Evolutionary conservation across 768 basidiomycete species (phyloP), one percentile per base, ranked within the genome.

Genomic region (Amanita jacksonii): DNA sequence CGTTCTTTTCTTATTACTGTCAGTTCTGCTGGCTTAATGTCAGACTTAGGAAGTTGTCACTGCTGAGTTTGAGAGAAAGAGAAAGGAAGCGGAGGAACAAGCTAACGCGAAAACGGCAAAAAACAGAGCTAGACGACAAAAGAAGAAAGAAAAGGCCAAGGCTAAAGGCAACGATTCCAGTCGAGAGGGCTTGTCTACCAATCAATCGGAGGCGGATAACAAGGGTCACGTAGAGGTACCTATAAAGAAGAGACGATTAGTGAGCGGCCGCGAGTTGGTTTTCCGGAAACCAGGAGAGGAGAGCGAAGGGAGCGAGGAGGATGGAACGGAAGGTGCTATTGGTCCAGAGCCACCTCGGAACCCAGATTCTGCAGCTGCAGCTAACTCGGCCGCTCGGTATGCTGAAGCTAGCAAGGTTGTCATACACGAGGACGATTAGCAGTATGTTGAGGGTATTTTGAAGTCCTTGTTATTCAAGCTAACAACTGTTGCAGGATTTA

Each of bases 71-170:
- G 81, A 85, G 53, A 72, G 63, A 38, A 84, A 81, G 52, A 76
- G 81, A 55, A 72, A 69, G 34, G 84, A 81, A 48, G 73, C 80
- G 20, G 81, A 87, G 25, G 80, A 79, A 22, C 55, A 64, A 3
- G 79, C 85, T 0, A 82, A 94, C 36, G 80, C 83, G 2, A 96
- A 92, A 67, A 97, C 94, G 0, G 82, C 89, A 9, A 98, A 92
- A 67, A 99, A 99, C 60, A 76, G 96, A 15, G 86, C 87, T 12
- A 97, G 87, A 60, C 69, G 96, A 35, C 86, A 83, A 62, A 96
- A 94, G 72, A 89, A 90, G 70, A 98, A 93, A 60, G 83, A 75
- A 50, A 67, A 77, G 39, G 61, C 74, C 30, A 80, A 83, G 59
- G 59, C 38, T 2, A 65, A 76, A 59, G 58, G 41, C 35, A 36